phyloP scores from a whole-genome alignment of 1,284 basidiomycete genomes.

The Marasmius oreades region DNA sequence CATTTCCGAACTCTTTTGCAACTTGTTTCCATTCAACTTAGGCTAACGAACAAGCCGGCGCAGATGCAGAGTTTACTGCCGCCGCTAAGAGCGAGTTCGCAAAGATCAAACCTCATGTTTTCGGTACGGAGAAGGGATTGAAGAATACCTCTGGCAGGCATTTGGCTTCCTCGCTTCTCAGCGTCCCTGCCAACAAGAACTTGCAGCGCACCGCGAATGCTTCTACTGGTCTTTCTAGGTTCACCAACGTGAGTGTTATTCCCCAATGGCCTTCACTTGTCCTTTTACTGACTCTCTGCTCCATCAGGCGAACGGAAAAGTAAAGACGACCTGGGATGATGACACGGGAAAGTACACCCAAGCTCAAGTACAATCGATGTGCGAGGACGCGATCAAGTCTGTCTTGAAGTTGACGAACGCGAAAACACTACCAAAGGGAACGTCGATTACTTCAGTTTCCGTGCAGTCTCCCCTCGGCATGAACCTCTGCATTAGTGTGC shows the following conservation, averaged over 20 bases:
- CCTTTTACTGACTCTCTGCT: neutral
- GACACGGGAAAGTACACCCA: neutral
- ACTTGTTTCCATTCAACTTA: neutral
- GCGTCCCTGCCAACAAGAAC: neutral
- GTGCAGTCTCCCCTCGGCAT: neutral
- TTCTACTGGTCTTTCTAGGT: neutral
- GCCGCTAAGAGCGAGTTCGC: neutral
- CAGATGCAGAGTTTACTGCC: neutral
- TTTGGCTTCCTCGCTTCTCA: neutral
- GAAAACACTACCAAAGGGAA: constrained; percentile 1
- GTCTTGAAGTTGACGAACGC: constrained; percentile 1
- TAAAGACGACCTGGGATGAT: constrained; percentile 1
- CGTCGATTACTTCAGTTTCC: neutral
- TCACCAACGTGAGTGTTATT: neutral
- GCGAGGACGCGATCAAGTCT: neutral
- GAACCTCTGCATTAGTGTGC: constrained; percentile 2
- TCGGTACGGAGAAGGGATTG: neutral
- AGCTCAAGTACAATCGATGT: neutral
- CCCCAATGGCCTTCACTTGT: neutral
- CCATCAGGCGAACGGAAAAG: neutral
- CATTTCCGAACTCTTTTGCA: neutral
- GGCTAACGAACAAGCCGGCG: neutral
- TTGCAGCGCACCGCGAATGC: neutral
- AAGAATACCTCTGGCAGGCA: constrained; percentile 1
- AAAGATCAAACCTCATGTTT: constrained; percentile 1